Conservation (phyloP, 345 rosid species). For the Bruguiera parviflora region DNA sequence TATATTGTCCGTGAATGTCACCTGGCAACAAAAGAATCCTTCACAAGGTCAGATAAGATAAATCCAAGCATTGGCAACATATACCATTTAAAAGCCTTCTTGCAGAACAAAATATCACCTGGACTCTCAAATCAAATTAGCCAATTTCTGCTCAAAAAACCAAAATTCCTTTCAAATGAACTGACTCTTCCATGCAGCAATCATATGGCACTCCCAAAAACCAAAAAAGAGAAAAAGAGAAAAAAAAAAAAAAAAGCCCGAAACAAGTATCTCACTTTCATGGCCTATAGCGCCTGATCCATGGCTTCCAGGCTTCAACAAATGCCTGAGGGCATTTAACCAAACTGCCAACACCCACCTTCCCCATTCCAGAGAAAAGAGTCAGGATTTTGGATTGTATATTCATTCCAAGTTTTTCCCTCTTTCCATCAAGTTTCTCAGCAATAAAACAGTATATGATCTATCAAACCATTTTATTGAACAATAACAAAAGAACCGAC, state of each 20-base stretch:
- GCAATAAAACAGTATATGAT: constrained; percentile 1
- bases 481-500: neutral
- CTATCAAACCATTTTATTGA: neutral
- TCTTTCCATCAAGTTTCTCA: neutral
- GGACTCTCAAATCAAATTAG: neutral
- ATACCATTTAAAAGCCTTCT: neutral
- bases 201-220: neutral
- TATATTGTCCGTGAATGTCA: constrained; percentile 90
- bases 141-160: neutral
- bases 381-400: neutral
- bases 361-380: neutral
- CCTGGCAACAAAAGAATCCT: constrained; percentile 39
- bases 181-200: neutral
- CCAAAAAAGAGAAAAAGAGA: neutral
- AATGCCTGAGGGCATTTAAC: neutral
- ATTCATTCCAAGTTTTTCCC: neutral
- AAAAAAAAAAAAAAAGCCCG: neutral
- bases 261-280: neutral
- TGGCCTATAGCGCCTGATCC: neutral
- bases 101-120: neutral
- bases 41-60: constrained; percentile 4
- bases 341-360: neutral
- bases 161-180: neutral
- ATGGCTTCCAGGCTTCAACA: too few species aligned
- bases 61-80: neutral